Conservation (phyloP, 2,329 filamentous ascomycete species). For the Fusarium foetens region DNA sequence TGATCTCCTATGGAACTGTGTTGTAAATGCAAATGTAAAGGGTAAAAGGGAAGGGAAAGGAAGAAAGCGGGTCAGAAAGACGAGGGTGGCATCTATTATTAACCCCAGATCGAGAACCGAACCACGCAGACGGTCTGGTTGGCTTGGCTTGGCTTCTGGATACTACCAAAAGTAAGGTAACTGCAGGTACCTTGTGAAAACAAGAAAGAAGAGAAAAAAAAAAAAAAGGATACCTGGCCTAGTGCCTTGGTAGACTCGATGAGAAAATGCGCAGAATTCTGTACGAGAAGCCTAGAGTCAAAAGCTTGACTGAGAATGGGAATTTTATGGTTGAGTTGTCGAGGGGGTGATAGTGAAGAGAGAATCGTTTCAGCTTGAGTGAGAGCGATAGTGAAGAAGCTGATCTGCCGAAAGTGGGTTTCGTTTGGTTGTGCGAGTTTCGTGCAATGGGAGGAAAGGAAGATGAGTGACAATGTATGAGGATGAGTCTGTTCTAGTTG, state of each 20-base stretch:
- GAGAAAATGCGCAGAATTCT: not conserved
- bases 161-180: not conserved
- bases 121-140: conserved; percentile 16
- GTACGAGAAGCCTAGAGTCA: not conserved
- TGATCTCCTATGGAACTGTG: conserved; percentile 6
- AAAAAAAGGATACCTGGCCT: not conserved
- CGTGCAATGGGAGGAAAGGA: conserved; percentile 5
- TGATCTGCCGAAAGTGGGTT: conserved; percentile 20
- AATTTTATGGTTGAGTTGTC: not conserved
- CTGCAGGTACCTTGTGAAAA: not conserved
- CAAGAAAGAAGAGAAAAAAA: too few species aligned
- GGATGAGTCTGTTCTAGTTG: not conserved
- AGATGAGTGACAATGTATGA: not conserved
- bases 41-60: not conserved
- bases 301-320: not conserved
- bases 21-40: conserved; percentile 8
- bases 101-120: conserved; percentile 27
- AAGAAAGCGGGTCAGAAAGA: conserved; percentile 39
- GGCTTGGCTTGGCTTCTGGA: conserved; percentile 6
- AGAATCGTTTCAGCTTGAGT: conserved; percentile 3
- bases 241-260: not conserved
- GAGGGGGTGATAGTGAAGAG: not conserved
- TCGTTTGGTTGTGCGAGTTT: not conserved
- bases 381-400: not conserved
- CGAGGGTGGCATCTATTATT: conserved; percentile 39